Evolutionary conservation across 2,329 filamentous ascomycete genomes (phyloP).

Genomic region (Trichoderma sp.): DNA sequence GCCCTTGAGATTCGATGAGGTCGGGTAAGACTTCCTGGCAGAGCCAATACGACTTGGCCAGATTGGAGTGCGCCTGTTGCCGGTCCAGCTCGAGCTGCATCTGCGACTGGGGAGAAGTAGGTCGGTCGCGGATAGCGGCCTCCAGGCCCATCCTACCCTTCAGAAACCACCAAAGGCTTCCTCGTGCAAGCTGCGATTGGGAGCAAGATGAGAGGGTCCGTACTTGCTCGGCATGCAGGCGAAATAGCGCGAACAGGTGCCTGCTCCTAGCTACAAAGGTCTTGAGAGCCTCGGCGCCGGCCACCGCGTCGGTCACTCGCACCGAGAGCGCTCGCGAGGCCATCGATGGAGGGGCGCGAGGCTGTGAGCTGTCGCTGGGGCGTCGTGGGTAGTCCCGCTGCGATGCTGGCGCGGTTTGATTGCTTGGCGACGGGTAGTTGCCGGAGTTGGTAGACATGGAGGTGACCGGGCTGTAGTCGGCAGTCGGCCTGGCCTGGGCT

Average conservation of each 20-base stretch:
- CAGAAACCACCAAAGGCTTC: slow-evolving; percentile 87
- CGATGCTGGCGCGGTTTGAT: slow-evolving; percentile 16
- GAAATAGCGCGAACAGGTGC: slow-evolving; percentile 75
- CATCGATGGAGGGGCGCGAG: slow-evolving; percentile 31
- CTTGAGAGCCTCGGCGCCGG: slow-evolving; percentile 66
- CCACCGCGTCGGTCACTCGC: slow-evolving; percentile 49
- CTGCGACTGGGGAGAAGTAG: slow-evolving; percentile 53
- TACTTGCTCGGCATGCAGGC: slow-evolving; percentile 73
- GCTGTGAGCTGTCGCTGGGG: slow-evolving; percentile 35
- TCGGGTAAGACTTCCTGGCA: slow-evolving; percentile 57
- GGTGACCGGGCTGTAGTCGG: slow-evolving; percentile 48
- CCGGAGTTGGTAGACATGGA: slow-evolving; percentile 43
- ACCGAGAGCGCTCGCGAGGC: slow-evolving; percentile 41
- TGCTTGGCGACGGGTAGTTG: slow-evolving; percentile 35
- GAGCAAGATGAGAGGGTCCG: slow-evolving; percentile 66
- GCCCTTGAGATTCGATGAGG: slow-evolving; percentile 48
- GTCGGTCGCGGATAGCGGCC: slow-evolving; percentile 65
- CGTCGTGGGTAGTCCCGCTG: slow-evolving; percentile 30
- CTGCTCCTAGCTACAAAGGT: slow-evolving; percentile 71
- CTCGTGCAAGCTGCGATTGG: slow-evolving; percentile 69
- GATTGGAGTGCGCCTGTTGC: slow-evolving; percentile 80
- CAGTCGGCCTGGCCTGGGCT: slow-evolving; percentile 31
- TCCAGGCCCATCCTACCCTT: slow-evolving; percentile 78
- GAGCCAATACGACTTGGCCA: slow-evolving; percentile 89
- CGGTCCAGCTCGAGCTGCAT: slow-evolving; percentile 57